Evolutionary conservation across 2,329 filamentous ascomycete genomes (phyloP).

Genomic region (Cordyceps javanica): DNA sequence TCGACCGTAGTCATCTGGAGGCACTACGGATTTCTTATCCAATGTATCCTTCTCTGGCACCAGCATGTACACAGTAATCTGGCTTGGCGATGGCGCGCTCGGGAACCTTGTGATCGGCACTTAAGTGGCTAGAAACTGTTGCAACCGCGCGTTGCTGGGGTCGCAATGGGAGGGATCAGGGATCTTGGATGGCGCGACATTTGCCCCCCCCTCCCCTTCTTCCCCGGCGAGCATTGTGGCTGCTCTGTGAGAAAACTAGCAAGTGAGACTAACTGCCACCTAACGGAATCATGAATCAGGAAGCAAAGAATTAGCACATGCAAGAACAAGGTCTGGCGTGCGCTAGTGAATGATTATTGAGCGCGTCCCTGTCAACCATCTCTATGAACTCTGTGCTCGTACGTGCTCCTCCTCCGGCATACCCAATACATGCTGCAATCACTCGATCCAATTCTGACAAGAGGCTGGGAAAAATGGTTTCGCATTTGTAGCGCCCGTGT

Average conservation of each 20-base stretch:
- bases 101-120: not conserved
- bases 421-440: not conserved
- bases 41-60: not conserved
- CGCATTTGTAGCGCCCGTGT: not conserved
- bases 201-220: not conserved
- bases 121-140: not conserved
- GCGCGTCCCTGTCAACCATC: not conserved
- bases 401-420: too few relatives aligned
- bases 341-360: not conserved
- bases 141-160: not conserved
- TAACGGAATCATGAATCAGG: not conserved
- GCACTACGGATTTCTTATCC: not conserved
- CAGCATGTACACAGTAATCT: too few relatives aligned
- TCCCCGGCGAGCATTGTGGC: not conserved
- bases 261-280: not conserved
- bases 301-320: not conserved
- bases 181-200: not conserved
- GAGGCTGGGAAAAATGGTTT: not conserved
- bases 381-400: not conserved
- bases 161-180: conserved; percentile 1
- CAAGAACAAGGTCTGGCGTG: not conserved
- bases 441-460: not conserved
- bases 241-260: not conserved
- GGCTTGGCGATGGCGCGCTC: not conserved
- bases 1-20: not conserved